Base-by-base conservation (phyloP, 371 early-diverging fungal genomes). In the Rhizomucor miehei region DNA sequence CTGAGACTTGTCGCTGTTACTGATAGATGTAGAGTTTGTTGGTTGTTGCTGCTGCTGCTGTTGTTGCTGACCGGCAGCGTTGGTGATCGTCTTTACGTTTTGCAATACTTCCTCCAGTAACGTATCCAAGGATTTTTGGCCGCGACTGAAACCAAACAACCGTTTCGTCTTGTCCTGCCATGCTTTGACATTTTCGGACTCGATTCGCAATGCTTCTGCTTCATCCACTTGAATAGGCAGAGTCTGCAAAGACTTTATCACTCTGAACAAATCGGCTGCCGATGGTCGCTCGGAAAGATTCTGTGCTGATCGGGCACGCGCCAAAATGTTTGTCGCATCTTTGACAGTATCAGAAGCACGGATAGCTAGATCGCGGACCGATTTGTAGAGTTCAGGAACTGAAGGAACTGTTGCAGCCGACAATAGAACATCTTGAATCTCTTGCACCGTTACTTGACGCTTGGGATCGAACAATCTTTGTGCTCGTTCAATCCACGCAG, bases 381-480 rank as follows among this genome's bases (percentile, higher is more conserved):
- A 36, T 11, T 23, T 52, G 20, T 54, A 49, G 20, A 62, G 25
- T 14, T 51, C 45, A 11, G 52, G 53, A 20, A 51, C 51, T 8
- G 45, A 29, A 2, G 63, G 58, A n/a, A 51, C 54, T 4, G 44
- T 56, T 1, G 19, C 14, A 14, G 49, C 61, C 6, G 49, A 55
- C 29, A 40, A 11, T 24, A 56, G 10, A 12, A 61, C 44, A 9
- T 37, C 47, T 13, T 52, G 48, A 12, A 61, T 39, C 12, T 47
- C 23, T 13, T 54, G 37, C 36, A 51, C n/a, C 0, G 52, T 61
- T 2, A 38, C 37, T n/a, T 36, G 16, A 5, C 21, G 17, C 21
- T 44, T 43, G 14, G 16, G 12, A 4, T n/a, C 23, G 83, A 89
- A 48, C 69, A 85, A 0, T 52, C 38, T 2, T 58, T 67, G 10